Conservation (phyloP, 2,329 filamentous ascomycete genomes). For the Colletotrichum abscissum region DNA sequence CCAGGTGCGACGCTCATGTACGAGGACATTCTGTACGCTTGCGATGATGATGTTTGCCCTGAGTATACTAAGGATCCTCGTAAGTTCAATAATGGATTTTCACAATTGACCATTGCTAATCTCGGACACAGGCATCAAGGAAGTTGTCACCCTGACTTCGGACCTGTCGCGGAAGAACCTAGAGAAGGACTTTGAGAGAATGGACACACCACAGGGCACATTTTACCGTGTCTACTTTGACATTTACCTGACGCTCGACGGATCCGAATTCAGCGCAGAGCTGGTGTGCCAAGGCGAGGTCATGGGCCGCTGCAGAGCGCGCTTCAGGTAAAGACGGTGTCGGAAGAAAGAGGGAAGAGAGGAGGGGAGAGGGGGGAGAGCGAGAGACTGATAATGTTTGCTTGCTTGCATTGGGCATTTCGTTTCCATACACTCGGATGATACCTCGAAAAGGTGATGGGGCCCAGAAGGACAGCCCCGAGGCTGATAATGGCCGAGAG, state of each 20-base stretch:
- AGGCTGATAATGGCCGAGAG: slow-evolving; percentile 34
- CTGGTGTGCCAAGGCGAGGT: slow-evolving; percentile 99
- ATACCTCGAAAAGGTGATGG: slow-evolving; percentile 38
- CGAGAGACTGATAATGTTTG: slow-evolving; percentile 27
- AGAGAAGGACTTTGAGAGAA: slow-evolving; percentile 98
- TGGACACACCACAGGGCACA: slow-evolving; percentile 97
- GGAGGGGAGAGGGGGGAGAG: not conserved
- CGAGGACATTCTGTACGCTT: slow-evolving; percentile 97
- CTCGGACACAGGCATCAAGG: slow-evolving; percentile 84
- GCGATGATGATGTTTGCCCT: slow-evolving; percentile 96
- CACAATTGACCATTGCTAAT: slow-evolving; percentile 39
- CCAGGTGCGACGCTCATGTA: slow-evolving; percentile 99
- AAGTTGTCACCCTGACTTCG: slow-evolving; percentile 96
- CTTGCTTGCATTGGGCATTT: slow-evolving; percentile 24
- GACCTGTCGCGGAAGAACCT: slow-evolving; percentile 98
- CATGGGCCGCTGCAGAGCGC: slow-evolving; percentile 94
- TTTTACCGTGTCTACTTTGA: slow-evolving; percentile 89
- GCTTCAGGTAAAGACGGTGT: slow-evolving; percentile 73
- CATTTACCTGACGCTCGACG: slow-evolving; percentile 93
- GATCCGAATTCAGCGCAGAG: slow-evolving; percentile 97
- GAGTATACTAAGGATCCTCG: slow-evolving; percentile 99
- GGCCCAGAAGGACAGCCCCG: slow-evolving; percentile 27
- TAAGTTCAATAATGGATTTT: slow-evolving; percentile 66
- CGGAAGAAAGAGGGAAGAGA: not conserved
- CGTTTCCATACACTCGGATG: slow-evolving; percentile 37